Base-by-base conservation (phyloP, 306 rosid genomes). In the Purshia tridentata region DNA sequence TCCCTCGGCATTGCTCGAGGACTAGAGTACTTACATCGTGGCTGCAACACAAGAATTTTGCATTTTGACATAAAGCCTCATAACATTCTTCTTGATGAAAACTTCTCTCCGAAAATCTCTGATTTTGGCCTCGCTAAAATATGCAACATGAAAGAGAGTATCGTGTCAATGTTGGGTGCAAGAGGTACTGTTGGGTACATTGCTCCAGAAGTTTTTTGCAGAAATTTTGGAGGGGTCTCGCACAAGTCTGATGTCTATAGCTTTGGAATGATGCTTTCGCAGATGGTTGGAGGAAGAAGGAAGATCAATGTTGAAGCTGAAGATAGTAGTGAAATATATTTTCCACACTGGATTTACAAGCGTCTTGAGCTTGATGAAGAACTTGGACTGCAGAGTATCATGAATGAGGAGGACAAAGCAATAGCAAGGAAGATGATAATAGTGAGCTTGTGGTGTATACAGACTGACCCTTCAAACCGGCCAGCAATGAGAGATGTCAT, bases 41-140 rank as follows among this genome's bases (percentile, higher is more conserved):
- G 87, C 8, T 86, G 85, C 58, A 83, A 75, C 48, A 78, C 83
- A 16, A 68, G 77, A 72, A 86, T 86, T 22, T 58, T 80, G 18
- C 89, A 86, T 80, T 80, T 83, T 0, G 89, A 82, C 47, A 82
- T 82, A 48, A 82, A 85, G 42, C 83, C 88, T 55, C 88, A 84
- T 20, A 84, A 84, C 64, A 83, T 86, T 67, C 79, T 76, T 57
- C 79, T 76, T 5, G 15, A 57, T 15, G 68, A 56, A 14, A 20
- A 57, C 3, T 83, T 86, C 8, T 48, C 45, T 0, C 87, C 87
- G 0, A 83, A 81, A 58, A 70, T 86, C 45, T 54, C 85, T 0
- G 90, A 86, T 59, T 86, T 86, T 5, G 87, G 87, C 41, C 85
- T 83, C 10, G 82, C 87, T 2, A 86, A 80, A 73, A 39, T 86